Percentiles rank a stretch among this genome's conserved stretches.
These are phyloP conservation scores for Scytalidium sp. DNA, from an alignment of 2,329 filamentous ascomycete genomes.

Conservation along the genomic window DNA sequence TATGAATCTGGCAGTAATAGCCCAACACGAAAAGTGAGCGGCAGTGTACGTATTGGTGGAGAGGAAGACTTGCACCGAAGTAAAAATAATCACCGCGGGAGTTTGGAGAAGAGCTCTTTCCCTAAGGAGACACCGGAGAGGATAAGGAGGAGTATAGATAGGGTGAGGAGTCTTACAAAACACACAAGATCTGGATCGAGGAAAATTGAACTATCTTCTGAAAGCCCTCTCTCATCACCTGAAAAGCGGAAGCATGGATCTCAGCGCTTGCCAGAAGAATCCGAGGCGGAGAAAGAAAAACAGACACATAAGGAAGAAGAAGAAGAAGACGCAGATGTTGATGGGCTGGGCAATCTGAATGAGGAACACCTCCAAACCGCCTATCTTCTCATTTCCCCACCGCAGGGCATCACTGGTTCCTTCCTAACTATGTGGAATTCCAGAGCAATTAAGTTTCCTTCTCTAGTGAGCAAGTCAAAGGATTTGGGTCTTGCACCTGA, in stretches of 20 bases:
- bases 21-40: slow-evolving; percentile 13
- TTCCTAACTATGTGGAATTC: slow-evolving; percentile 53
- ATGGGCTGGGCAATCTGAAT: slow-evolving; percentile 6
- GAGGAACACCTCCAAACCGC: slow-evolving; percentile 34
- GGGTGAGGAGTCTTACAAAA: slow-evolving; percentile 29
- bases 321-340: slow-evolving; percentile 10
- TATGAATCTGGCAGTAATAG: slow-evolving; percentile 12
- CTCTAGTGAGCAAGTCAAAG: slow-evolving; percentile 2
- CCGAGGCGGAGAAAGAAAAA: slow-evolving; percentile 1
- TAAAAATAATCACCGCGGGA: slow-evolving; percentile 27
- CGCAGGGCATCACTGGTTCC: slow-evolving; percentile 56
- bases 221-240: background rate
- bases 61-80: slow-evolving; percentile 31
- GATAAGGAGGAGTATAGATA: slow-evolving; percentile 37
- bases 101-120: slow-evolving; percentile 16
- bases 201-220: background rate
- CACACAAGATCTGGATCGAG: slow-evolving; percentile 3
- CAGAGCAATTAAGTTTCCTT: background rate
- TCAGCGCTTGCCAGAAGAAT: slow-evolving; percentile 6
- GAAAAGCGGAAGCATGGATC: slow-evolving; percentile 12
- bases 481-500: slow-evolving; percentile 25
- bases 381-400: slow-evolving; percentile 67
- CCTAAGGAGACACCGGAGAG: slow-evolving; percentile 28
- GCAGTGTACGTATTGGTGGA: slow-evolving; percentile 25
- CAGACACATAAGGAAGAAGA: background rate